These are phyloP conservation scores for Aureobasidium pullulans DNA, from an alignment of 2,329 filamentous ascomycete genomes.

Conservation along the genomic window DNA sequence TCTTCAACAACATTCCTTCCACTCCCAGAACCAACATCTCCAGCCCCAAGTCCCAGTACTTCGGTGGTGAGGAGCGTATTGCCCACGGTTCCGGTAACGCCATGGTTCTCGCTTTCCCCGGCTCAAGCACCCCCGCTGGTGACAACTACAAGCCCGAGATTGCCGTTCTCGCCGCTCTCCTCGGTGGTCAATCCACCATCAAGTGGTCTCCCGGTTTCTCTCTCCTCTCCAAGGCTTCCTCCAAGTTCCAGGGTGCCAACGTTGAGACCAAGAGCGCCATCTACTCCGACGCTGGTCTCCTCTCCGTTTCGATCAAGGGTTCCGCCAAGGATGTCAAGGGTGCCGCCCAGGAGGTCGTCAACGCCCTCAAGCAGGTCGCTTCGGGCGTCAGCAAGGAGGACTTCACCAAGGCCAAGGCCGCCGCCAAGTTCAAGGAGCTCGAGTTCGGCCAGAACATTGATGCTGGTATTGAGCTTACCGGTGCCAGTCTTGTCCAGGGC, in stretches of 20 bases:
- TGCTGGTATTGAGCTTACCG: constrained; percentile 73
- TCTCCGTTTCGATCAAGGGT: constrained; percentile 75
- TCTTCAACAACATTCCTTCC: constrained; percentile 68
- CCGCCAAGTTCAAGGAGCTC: constrained; percentile 87
- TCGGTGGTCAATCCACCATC: constrained; percentile 83
- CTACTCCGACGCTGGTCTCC: constrained; percentile 91
- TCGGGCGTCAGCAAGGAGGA: constrained; percentile 69
- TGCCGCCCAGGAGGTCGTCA: constrained; percentile 69
- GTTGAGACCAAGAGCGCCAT: constrained; percentile 69
- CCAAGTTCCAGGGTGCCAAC: constrained; percentile 57
- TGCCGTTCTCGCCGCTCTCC: constrained; percentile 76
- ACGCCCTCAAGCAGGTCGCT: constrained; percentile 73
- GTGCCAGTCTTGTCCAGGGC: constrained; percentile 72
- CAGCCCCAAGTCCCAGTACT: constrained; percentile 70
- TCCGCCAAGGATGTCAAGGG: constrained; percentile 63
- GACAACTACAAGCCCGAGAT: constrained; percentile 82
- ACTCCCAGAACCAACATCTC: constrained; percentile 47
- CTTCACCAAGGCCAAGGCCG: constrained; percentile 81
- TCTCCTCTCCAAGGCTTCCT: constrained; percentile 71
- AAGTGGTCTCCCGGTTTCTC: constrained; percentile 96
- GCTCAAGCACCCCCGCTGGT: constrained; percentile 66
- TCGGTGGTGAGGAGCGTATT: constrained; percentile 88
- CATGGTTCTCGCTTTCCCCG: constrained; percentile 85
- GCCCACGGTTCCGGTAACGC: constrained; percentile 71
- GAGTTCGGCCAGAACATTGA: constrained; percentile 72